Evolutionary conservation across 495 filamentous ascomycete genomes (phyloP).

Genomic region (Alectoria sarmentosa): DNA sequence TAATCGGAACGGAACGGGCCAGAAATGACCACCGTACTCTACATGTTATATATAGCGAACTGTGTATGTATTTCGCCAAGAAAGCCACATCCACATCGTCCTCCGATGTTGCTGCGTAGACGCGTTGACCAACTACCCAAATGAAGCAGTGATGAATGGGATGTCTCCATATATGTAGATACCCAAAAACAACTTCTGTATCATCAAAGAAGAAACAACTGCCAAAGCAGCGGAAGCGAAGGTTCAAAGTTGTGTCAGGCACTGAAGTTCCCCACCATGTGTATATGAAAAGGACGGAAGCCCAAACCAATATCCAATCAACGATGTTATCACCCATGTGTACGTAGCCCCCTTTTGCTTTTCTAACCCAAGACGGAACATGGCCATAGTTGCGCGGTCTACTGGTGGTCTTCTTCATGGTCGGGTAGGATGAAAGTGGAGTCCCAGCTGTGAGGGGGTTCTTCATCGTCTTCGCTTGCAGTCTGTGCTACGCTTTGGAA

Average conservation of each 20-base stretch:
- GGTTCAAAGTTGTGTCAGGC: neutral
- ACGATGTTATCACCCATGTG: neutral
- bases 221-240: neutral
- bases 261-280: neutral
- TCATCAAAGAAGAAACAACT: neutral
- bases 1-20: neutral
- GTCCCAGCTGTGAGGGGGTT: neutral
- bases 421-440: neutral
- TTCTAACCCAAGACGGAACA: no score
- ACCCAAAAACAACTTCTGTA: neutral
- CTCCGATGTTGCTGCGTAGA: no score
- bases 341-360: no score
- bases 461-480: neutral
- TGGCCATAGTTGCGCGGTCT: no score
- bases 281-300: neutral
- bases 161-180: neutral
- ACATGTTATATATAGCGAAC: no score
- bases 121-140: neutral
- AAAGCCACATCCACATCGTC: no score
- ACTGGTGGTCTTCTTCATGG: neutral
- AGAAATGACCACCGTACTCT: no score
- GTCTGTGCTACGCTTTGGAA: neutral
- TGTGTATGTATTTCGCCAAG: no score
- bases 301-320: neutral
- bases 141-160: neutral